Conservation (phyloP, 2,329 filamentous ascomycete species). For the Penicillium sp. region DNA sequence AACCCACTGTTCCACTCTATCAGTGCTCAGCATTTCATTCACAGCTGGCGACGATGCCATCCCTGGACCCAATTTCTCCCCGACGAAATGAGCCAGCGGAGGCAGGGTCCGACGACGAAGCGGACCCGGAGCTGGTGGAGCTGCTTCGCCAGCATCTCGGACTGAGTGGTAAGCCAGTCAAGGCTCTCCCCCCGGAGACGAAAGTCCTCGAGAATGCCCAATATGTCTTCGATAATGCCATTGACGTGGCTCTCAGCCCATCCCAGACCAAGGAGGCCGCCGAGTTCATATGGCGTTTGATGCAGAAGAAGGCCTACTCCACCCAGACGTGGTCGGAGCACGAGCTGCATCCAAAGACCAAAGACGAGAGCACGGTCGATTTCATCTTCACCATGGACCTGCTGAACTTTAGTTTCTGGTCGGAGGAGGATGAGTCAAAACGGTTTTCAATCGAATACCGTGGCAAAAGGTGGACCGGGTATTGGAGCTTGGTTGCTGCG, state of each 20-base stretch:
- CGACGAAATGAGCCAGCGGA: constrained; percentile 21
- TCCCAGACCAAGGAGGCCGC: constrained; percentile 78
- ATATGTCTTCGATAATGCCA: constrained; percentile 85
- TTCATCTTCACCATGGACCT: constrained; percentile 98
- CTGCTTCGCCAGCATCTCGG: constrained; percentile 78
- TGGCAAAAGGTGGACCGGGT: constrained; percentile 82
- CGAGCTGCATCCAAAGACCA: constrained; percentile 80
- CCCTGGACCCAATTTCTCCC: constrained; percentile 16
- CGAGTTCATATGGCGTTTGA: constrained; percentile 70
- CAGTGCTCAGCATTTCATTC: no score
- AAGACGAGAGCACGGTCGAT: constrained; percentile 74
- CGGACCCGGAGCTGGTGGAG: constrained; percentile 80
- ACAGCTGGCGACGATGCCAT: no score
- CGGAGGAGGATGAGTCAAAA: constrained; percentile 63
- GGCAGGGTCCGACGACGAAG: constrained; percentile 84
- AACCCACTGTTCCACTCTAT: no score
- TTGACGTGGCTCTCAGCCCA: constrained; percentile 88
- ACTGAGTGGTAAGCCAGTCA: constrained; percentile 55
- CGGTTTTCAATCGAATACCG: constrained; percentile 80
- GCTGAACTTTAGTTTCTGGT: constrained; percentile 97
- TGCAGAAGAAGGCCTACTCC: constrained; percentile 80
- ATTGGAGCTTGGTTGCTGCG: constrained; percentile 88
- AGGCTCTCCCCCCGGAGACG: constrained; percentile 65
- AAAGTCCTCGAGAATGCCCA: constrained; percentile 79
- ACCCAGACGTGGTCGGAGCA: constrained; percentile 83